Evolutionary conservation across 108 stramenopile species (phyloP), one percentile per base, ranked within the genome.

Genomic region (Cyclostephanos invisitatus): DNA sequence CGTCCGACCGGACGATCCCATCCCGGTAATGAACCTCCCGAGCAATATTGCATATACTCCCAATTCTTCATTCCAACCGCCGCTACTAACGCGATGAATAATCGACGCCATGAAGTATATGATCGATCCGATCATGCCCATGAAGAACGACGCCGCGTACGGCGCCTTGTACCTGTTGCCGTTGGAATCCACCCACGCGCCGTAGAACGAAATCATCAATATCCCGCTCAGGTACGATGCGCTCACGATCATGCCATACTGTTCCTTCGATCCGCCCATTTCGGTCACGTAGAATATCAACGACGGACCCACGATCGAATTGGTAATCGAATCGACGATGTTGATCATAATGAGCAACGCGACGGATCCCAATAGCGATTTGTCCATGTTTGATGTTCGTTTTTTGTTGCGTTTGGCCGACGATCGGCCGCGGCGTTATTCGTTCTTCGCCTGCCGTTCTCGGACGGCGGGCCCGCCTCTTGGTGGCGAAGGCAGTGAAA

Each of bases 211-310:
- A 55, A 58, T 58, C 42, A 58, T 29, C n/a, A 68, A 22, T 7
- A 74, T 68, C 32, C 50, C 53, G 5, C 57, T 38, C 28, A 74
- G 68, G 67, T 3, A 68, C 17, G 57, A 36, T 8, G 68, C 9
- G 9, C 38, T 42, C 55, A 68, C 35, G 56, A 74, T 74, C 56
- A 68, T 35, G 9, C 73, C 73, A 29, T 74, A 74, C 32, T 74
- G 53, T 37, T 74, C 73, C 35, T 69, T 56, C 25, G 73, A 59
- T 12, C 73, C 73, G 14, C 73, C 73, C 29, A 42, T 29, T 36
- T 68, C 62, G 32, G 58, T 68, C 21, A 74, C 73, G 67, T 74
- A 74, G 22, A 74, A 74, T 25, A 74, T 40, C 7, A 74, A n/a
- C 27, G 67, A 68, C 6, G 73, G 73, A 7, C 57, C 42, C 2